phyloP scores from a whole-genome alignment of 2,329 filamentous ascomycete species.

The Colletotrichum neosansevieriae region DNA sequence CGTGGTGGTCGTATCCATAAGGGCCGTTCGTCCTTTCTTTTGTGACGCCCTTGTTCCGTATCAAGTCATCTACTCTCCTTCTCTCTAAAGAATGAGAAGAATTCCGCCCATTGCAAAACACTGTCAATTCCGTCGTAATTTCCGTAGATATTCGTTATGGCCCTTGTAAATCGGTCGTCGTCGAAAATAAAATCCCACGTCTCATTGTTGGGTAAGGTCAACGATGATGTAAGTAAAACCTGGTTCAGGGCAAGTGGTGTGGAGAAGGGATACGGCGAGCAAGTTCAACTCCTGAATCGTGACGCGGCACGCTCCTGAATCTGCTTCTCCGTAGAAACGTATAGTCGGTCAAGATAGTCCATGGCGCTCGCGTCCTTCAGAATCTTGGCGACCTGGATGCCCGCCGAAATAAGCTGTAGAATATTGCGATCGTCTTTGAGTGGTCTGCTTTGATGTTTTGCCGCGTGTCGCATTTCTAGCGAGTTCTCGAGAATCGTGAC shows the following conservation, averaged over 20 bases:
- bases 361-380: constrained; percentile 86
- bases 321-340: constrained; percentile 83
- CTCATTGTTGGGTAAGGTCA: constrained; percentile 10
- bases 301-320: constrained; percentile 75
- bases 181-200: constrained; percentile 1
- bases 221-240: constrained; percentile 9
- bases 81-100: constrained; percentile 34
- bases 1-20: constrained; percentile 24
- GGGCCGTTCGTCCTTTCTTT: constrained; percentile 15
- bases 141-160: constrained; percentile 32
- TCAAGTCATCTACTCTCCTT: constrained; percentile 35
- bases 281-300: constrained; percentile 53
- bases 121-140: constrained; percentile 35
- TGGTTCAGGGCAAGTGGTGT: constrained; percentile 3
- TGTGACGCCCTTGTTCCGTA: constrained; percentile 30
- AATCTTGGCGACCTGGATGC: constrained; percentile 89
- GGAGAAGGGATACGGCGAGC: constrained; percentile 4
- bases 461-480: constrained; percentile 87
- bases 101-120: constrained; percentile 21
- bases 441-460: constrained; percentile 84
- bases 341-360: constrained; percentile 84
- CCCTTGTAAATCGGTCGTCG: background rate
- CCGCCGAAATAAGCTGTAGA: constrained; percentile 86
- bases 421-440: constrained; percentile 92
- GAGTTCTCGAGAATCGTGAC: constrained; percentile 91